phyloP scores from a whole-genome alignment of 2,329 filamentous ascomycete genomes.

The Colletotrichum liriopes region DNA sequence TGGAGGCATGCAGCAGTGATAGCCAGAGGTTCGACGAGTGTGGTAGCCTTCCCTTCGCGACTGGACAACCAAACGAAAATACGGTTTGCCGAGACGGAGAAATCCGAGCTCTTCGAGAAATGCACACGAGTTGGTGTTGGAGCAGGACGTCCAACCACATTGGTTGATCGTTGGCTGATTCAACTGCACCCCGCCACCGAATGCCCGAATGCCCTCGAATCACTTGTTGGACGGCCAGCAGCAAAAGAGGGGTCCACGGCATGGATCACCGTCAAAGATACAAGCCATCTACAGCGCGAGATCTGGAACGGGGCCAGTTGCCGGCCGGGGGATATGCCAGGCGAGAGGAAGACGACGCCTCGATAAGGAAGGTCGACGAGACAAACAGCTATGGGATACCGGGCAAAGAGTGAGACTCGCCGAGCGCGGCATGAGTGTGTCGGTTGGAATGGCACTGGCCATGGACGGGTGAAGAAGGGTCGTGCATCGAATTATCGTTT shows the following conservation, averaged over 20 bases:
- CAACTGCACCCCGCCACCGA: not conserved
- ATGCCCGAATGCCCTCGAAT: not conserved
- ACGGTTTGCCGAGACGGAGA: not conserved
- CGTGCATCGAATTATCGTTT: slow-evolving; percentile 15
- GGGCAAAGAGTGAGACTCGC: slow-evolving; percentile 30
- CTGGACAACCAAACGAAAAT: not conserved
- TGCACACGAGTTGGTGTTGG: not conserved
- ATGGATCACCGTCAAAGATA: slow-evolving; percentile 10
- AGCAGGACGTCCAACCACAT: not conserved
- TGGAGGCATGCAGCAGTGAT: slow-evolving; percentile 13
- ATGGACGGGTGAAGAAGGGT: not conserved
- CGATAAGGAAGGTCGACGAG: slow-evolving; percentile 26
- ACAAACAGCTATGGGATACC: slow-evolving; percentile 11
- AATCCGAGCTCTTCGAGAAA: not conserved
- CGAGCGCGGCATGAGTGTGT: slow-evolving; percentile 23
- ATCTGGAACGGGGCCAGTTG: not conserved
- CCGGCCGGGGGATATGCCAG: not conserved
- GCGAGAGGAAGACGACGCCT: slow-evolving; percentile 10
- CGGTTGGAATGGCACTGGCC: not conserved
- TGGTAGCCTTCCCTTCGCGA: not conserved
- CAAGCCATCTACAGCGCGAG: not conserved
- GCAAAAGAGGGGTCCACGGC: not conserved
- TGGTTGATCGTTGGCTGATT: not conserved
- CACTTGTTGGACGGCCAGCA: not conserved
- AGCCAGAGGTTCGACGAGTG: no score